Percentiles rank a stretch among this genome's conserved stretches.
These are phyloP conservation scores for Penicillium paxilli DNA, from an alignment of 495 filamentous ascomycete genomes.

Conservation along the genomic window DNA sequence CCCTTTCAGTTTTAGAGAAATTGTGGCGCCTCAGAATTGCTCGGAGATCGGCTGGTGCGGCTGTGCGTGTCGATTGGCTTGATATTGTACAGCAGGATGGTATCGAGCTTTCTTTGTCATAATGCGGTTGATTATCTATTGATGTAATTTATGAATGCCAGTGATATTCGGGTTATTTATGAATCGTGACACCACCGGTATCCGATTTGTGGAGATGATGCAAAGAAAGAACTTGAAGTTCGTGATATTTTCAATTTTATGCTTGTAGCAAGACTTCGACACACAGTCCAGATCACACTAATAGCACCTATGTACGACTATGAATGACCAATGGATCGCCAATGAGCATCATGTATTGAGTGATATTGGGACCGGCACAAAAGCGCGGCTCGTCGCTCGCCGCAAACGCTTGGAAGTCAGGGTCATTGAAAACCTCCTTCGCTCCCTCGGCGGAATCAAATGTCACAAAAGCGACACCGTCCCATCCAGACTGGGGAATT, in stretches of 20 bases:
- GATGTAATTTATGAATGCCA: too few species aligned
- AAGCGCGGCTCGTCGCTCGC: background rate
- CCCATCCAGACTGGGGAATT: background rate
- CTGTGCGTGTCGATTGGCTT: conserved; percentile 9
- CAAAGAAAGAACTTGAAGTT: too few species aligned
- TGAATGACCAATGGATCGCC: background rate
- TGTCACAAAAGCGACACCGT: background rate
- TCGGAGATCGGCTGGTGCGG: conserved; percentile 1
- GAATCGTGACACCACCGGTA: too few species aligned
- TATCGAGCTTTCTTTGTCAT: conserved; percentile 10
- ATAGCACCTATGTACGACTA: too few species aligned
- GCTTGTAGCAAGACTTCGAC: too few species aligned
- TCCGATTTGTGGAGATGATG: too few species aligned
- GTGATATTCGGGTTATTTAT: too few species aligned
- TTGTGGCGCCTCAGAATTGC: conserved; percentile 10
- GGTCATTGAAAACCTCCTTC: background rate
- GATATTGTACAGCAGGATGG: conserved; percentile 12
- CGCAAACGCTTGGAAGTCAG: background rate
- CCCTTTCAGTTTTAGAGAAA: conserved; percentile 12
- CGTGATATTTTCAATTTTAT: too few species aligned
- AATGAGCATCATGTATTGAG: background rate
- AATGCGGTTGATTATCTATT: too few species aligned
- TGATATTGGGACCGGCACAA: background rate
- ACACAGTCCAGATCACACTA: too few species aligned
- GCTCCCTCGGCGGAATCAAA: background rate